phyloP scores from a whole-genome alignment of 257 asterid genomes.

The Rauvolfia tetraphylla region DNA sequence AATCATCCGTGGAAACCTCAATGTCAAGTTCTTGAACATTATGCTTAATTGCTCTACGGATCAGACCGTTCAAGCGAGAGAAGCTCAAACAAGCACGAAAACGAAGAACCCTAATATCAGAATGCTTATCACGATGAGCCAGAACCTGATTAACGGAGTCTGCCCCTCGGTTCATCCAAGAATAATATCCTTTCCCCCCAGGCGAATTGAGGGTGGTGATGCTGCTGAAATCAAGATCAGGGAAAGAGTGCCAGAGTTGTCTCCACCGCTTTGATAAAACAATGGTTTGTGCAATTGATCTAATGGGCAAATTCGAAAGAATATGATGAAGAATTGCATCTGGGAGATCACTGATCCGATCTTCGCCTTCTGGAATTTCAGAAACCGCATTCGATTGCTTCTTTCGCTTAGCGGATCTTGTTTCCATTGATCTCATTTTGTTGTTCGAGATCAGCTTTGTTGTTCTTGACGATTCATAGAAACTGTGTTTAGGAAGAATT shows the following conservation, averaged over 20 bases:
- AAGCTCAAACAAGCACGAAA: slow-evolving; percentile 53
- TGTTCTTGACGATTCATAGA: background rate
- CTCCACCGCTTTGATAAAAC: slow-evolving; percentile 65
- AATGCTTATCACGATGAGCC: slow-evolving; percentile 33
- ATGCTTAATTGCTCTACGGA: slow-evolving; percentile 57
- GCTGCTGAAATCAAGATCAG: slow-evolving; percentile 77
- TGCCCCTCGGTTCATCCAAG: slow-evolving; percentile 26
- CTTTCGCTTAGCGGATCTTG: slow-evolving; percentile 68
- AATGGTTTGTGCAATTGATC: slow-evolving; percentile 58
- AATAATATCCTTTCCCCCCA: slow-evolving; percentile 16
- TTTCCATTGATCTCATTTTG: slow-evolving; percentile 49
- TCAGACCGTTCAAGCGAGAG: slow-evolving; percentile 41
- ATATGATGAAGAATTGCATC: slow-evolving; percentile 64
- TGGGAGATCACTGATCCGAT: slow-evolving; percentile 72
- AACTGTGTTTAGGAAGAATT: background rate
- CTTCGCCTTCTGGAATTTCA: slow-evolving; percentile 21
- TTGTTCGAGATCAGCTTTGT: background rate
- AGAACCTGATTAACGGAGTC: slow-evolving; percentile 53
- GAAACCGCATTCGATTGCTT: slow-evolving; percentile 21
- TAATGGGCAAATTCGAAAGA: slow-evolving; percentile 51
- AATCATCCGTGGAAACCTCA: slow-evolving; percentile 62
- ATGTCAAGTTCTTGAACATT: slow-evolving; percentile 68
- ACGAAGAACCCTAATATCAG: slow-evolving; percentile 48
- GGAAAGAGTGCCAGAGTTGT: slow-evolving; percentile 58
- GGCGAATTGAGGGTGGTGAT: slow-evolving; percentile 19